Evolutionary conservation across 2,329 filamentous ascomycete genomes (phyloP), one percentile per base, ranked within the genome.

Genomic region (Shiraia sp.): DNA sequence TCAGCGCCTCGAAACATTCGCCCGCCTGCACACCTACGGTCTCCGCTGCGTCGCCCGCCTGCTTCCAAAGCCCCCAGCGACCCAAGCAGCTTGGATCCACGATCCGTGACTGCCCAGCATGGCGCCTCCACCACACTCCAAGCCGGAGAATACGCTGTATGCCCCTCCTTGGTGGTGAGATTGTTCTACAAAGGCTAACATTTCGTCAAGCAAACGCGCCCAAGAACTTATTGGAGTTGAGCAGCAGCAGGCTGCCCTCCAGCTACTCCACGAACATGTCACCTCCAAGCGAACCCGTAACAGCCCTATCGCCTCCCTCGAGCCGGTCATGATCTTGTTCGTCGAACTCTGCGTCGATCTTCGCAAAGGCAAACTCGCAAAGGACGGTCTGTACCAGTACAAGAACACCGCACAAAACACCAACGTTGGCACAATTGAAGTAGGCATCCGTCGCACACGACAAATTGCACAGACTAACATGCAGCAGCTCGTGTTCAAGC

Each of bases 321-420:
- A 99, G 83, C 93, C 93, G 56, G 92, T 99, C 57, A 97, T 99
- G 91, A 81, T 97, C 74, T 86, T 96, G 58, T 86, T 99, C 68
- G 92, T 99, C 65, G 90, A 97, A 75, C 83, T 97, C 46, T 96
- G 88, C 58, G 93, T 99, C 65, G 92, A 97, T 68, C 85, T 96
- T 65, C 90, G 93, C 77, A 99, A 97, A 77, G 93, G 93, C 63
- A 99, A 99, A 76, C 82, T 93, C 48, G 93, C 92, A 72, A 99
- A 99, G 81, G 93, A 99, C 77, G 93, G 93, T 49, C 81, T 99
- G 34, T 99, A 97, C 73, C 93, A 96, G 73, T 99, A 99, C 82
- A 99, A 99, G 81, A 99, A 99, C 74, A 97, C 96, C 59, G 92
- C 91, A 41, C 93, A 99, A 74, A 99, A 99, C 77, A 96, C 92